Percentiles rank a stretch among this genome's conserved stretches.
Conservation (phyloP, 495 filamentous ascomycete species). For the Tuber brumale region DNA sequence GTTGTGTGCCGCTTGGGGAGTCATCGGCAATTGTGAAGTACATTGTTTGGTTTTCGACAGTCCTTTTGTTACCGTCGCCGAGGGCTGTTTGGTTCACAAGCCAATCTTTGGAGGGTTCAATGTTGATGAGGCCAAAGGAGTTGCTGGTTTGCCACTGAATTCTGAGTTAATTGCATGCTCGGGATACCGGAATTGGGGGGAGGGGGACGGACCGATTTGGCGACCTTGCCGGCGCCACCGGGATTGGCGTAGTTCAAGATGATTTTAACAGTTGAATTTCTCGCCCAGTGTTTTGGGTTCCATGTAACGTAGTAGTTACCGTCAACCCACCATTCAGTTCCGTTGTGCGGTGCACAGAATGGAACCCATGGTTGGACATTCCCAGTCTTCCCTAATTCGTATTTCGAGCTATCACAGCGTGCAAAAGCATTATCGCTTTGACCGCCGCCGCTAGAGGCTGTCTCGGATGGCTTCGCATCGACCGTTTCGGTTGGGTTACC, state of each 20-base stretch:
- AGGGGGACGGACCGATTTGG: slow-evolving; percentile 13
- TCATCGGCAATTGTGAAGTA: slow-evolving; percentile 26
- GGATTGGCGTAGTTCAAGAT: slow-evolving; percentile 24
- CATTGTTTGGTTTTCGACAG: slow-evolving; percentile 26
- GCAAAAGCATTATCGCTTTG: slow-evolving; percentile 13
- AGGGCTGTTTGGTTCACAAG: slow-evolving; percentile 33
- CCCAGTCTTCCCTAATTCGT: slow-evolving; percentile 20
- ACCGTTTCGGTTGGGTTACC: slow-evolving; percentile 20
- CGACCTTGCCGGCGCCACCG: slow-evolving; percentile 22
- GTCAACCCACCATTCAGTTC: slow-evolving; percentile 25
- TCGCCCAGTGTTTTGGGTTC: slow-evolving; percentile 29
- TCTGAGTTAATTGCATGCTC: slow-evolving; percentile 5
- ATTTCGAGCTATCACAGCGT: slow-evolving; percentile 24
- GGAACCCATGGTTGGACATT: slow-evolving; percentile 23
- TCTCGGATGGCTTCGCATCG: slow-evolving; percentile 14
- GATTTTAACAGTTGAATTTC: slow-evolving; percentile 29
- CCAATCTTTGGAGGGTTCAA: slow-evolving; percentile 24
- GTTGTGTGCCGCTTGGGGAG: not conserved
- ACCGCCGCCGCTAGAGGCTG: slow-evolving; percentile 4
- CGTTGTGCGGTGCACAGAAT: slow-evolving; percentile 33
- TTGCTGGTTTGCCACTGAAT: slow-evolving; percentile 25
- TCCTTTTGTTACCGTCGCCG: not conserved
- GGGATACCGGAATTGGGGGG: not conserved
- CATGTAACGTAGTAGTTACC: slow-evolving; percentile 38
- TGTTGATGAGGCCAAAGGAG: slow-evolving; percentile 24